Evolutionary conservation across 2,329 filamentous ascomycete genomes (phyloP), one percentile per base, ranked within the genome.

Genomic region (Fusarium cyanostomum): DNA sequence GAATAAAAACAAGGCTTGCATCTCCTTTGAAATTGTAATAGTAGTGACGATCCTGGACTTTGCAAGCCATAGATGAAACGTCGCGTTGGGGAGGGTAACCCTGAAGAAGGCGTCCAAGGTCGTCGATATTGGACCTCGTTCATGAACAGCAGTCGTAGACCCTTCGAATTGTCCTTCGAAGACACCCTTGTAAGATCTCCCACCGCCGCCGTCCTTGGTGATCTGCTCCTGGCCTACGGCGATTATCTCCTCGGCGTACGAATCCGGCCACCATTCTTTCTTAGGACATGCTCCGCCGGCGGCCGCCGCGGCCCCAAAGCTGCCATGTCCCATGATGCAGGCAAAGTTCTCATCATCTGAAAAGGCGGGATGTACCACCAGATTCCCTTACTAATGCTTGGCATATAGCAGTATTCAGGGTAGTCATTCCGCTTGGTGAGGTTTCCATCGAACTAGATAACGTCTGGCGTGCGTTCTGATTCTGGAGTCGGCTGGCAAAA

Each of bases 1-100:
- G 12, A 5, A n/a, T 10, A 11, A 9, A 16, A 13, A 12, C 11
- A 13, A 21, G 16, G 26, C 38, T 45, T 4, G 31, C 42, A 9
- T 55, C 43, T 35, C 51, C 56, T 24, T 58, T 48, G 35, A 28
- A 56, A 8, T 45, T 46, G 15, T 45, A 56, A 33, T 37, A 56
- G 18, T 52, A 56, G 12, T 56, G 53, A 3, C 53, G 53, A 16
- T 37, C 15, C 24, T 46, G 37, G 7, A 10, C 8, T 4, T 15
- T 35, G 16, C 48, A 56, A 18, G 13, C 18, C 15, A 7, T 6
- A 11, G 27, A 28, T 3, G 37, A 15, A 13, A 12, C 8, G 15
- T 48, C 18, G n/a, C 55, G 27, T 54, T 38, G 35, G 50, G 37
- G 9, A 58, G 18, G 0, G 15, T 26, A 11, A 27, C 31, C 12